Conservation (phyloP, 345 rosid species). For the Gossypium thurberi region DNA sequence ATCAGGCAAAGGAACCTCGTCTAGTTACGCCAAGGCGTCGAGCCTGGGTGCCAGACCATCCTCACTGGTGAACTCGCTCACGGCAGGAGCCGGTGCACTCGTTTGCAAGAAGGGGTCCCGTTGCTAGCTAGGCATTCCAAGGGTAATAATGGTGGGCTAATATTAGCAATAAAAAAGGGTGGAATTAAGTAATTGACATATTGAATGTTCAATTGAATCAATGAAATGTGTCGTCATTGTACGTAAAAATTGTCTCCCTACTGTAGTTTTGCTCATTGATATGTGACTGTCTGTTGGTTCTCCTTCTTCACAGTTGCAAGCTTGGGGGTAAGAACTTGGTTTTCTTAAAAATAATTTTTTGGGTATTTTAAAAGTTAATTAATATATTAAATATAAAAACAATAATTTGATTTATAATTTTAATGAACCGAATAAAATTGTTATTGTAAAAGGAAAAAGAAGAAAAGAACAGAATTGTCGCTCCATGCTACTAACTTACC, state of each 20-base stretch:
- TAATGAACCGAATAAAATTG: too few relatives aligned
- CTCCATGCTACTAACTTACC: too few relatives aligned
- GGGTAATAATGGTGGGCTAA: not conserved
- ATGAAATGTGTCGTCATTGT: not conserved
- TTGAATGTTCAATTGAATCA: not conserved
- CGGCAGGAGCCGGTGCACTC: conserved; percentile 40
- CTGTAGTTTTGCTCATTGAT: not conserved
- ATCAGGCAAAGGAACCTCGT: conserved; percentile 43
- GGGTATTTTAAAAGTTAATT: too few relatives aligned
- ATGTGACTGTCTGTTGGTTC: too few relatives aligned
- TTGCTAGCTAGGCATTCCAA: conserved; percentile 25
- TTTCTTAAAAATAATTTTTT: too few relatives aligned
- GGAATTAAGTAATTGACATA: not conserved
- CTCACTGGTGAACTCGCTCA: conserved; percentile 38
- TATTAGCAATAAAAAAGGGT: not conserved
- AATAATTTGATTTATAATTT: too few relatives aligned
- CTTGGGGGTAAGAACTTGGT: too few relatives aligned
- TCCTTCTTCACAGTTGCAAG: too few relatives aligned
- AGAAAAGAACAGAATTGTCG: too few relatives aligned
- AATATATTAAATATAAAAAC: too few relatives aligned
- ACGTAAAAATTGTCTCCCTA: not conserved
- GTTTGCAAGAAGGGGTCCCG: conserved; percentile 41
- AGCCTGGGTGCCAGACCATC: conserved; percentile 52
- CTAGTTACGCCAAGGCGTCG: conserved; percentile 51
- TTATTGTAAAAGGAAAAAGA: too few relatives aligned